Base-by-base conservation (phyloP, 1,284 basidiomycete species). In the Fomes fomentarius region DNA sequence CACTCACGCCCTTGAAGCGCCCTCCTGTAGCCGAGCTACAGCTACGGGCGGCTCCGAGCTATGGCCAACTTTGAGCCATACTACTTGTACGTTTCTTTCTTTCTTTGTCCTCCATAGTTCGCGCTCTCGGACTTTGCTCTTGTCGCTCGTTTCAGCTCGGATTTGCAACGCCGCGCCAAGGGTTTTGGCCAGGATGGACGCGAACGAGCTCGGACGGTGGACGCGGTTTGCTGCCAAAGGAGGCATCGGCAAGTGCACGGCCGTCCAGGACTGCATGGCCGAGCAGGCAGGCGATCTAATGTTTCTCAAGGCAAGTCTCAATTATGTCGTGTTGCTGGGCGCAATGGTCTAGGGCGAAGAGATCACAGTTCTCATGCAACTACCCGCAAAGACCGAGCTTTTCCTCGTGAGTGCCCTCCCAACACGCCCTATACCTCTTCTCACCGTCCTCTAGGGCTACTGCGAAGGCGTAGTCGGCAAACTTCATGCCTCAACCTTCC, bases 391-490 rank as follows among this genome's bases (percentile, higher is more conserved):
- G 12, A 74, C 81, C 0, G 85, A 80, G 19, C 52, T 77, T 7
- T 92, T 78, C 69, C 74, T 92, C 17, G 89, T 91, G 55, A 58
- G 83, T 80, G 5, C 17, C 42, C 25, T 24, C 31, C 14, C 54
- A n/a, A n/a, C n/a, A n/a, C 4, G 38, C 40, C 46, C 22, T 38
- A 31, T 25, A 15, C 38, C 50, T 37, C 52, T 30, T 26, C 26
- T 52, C 43, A 21, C 6, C 12, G 41, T 38, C 33, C 26, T 51
- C 2, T 49, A 73, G 72, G 71, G 72, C 17, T 72, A 89, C 63
- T 97, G 95, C 68, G 94, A 97, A 74, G 94, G 91, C 47, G 92
- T 96, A 42, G 88, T 96, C 2, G 94, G 94, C 14, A 82, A 86
- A 38, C 95, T 96, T 69, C 76, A 80, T 30, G 84, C 81, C 2